Evolutionary conservation across 2,329 filamentous ascomycete genomes (phyloP).

Genomic region (Pleoardoris graminearum): DNA sequence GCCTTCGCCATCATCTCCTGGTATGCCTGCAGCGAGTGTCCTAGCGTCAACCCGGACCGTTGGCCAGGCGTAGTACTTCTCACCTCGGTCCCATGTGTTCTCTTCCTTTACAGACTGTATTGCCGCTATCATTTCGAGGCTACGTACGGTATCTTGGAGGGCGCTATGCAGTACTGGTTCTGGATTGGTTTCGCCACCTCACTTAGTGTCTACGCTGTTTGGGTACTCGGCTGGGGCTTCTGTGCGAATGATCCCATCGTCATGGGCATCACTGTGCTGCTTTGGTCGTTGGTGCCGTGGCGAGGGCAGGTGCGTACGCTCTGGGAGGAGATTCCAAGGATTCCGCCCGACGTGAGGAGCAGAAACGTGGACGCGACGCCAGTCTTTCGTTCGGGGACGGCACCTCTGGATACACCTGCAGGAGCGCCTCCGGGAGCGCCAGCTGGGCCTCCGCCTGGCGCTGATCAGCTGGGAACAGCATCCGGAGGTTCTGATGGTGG

Average conservation of each 20-base stretch:
- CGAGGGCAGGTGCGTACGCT: not conserved
- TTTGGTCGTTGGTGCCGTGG: not conserved
- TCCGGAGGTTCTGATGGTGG: no score
- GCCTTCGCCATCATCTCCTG: not conserved
- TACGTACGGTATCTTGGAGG: not conserved
- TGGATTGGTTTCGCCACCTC: not conserved
- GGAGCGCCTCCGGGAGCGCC: no score
- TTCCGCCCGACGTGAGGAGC: not conserved
- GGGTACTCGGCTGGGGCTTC: not conserved
- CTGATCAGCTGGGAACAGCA: no score
- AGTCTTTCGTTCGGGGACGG: not conserved
- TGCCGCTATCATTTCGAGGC: not conserved
- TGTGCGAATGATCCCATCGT: not conserved
- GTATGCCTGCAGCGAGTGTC: not conserved
- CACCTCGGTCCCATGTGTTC: not conserved
- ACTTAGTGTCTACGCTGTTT: not conserved
- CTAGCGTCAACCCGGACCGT: not conserved
- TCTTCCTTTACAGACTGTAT: not conserved
- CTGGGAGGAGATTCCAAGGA: not conserved
- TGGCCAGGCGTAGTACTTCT: not conserved
- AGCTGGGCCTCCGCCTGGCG: no score
- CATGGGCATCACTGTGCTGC: not conserved
- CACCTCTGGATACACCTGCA: not conserved
- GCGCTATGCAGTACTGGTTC: not conserved
- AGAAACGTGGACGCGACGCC: not conserved